Evolutionary conservation across 495 filamentous ascomycete species (phyloP).

Genomic region (Staphylotrichum tortipilum): DNA sequence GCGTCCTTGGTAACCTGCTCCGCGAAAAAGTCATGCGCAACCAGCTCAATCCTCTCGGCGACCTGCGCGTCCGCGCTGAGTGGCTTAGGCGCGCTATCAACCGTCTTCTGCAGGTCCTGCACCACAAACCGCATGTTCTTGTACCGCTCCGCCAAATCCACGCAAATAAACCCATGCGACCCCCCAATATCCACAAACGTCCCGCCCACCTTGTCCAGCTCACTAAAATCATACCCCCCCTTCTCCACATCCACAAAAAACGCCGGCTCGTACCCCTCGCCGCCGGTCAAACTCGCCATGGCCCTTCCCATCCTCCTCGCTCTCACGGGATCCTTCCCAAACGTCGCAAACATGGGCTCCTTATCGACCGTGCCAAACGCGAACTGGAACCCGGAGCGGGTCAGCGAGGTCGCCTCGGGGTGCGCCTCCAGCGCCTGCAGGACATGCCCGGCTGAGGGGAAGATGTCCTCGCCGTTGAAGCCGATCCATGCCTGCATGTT

Average conservation of each 20-base stretch:
- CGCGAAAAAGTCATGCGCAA: constrained; percentile 47
- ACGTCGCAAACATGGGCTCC: constrained; percentile 43
- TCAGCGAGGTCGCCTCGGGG: constrained; percentile 34
- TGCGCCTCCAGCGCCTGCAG: constrained; percentile 27
- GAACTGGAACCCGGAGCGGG: constrained; percentile 40
- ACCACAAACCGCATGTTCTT: constrained; percentile 45
- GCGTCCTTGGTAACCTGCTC: constrained; percentile 46
- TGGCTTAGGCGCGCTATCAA: constrained; percentile 35
- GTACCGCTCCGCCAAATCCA: constrained; percentile 39
- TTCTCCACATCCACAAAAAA: constrained; percentile 33
- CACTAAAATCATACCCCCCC: constrained; percentile 36
- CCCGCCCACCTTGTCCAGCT: constrained; percentile 30
- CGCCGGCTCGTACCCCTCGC: constrained; percentile 41
- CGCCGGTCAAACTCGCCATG: constrained; percentile 42
- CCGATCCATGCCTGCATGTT: constrained; percentile 42
- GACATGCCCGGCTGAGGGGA: constrained; percentile 37
- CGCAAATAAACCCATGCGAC: constrained; percentile 44
- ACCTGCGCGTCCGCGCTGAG: constrained; percentile 33
- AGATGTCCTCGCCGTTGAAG: constrained; percentile 44
- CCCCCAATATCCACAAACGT: constrained; percentile 51
- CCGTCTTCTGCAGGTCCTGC: constrained; percentile 45
- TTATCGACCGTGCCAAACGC: constrained; percentile 39
- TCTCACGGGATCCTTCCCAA: constrained; percentile 37
- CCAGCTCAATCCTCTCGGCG: constrained; percentile 34
- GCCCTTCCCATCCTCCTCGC: constrained; percentile 44